Evolutionary conservation across 805 yeast species (phyloP).

Genomic region (Yarrowia sp.): DNA sequence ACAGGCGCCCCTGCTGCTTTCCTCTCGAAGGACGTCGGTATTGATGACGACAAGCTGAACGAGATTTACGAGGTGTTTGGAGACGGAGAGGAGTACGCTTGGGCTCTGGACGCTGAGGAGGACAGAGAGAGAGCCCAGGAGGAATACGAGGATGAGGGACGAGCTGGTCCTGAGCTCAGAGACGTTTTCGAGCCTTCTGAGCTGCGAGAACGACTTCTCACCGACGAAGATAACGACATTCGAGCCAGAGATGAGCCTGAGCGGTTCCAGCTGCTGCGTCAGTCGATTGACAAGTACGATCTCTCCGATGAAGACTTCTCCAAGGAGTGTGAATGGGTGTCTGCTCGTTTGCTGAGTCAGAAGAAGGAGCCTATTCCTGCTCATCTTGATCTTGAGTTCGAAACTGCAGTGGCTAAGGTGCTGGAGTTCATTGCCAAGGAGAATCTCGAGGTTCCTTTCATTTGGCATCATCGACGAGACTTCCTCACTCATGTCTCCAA

Average conservation of each 20-base stretch:
- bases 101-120: conserved; percentile 96
- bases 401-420: conserved; percentile 66
- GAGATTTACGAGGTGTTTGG: conserved; percentile 95
- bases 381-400: conserved; percentile 46
- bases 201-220: conserved; percentile 82
- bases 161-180: conserved; percentile 56
- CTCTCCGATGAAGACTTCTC: conserved; percentile 66
- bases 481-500: conserved; percentile 59
- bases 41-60: conserved; percentile 86
- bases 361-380: conserved; percentile 34
- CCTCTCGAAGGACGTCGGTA: conserved; percentile 43
- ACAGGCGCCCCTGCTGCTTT: conserved; percentile 32
- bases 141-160: conserved; percentile 41
- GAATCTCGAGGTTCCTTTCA: conserved; percentile 86
- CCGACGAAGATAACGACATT: conserved; percentile 86
- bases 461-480: conserved; percentile 94
- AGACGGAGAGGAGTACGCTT: conserved; percentile 93
- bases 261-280: conserved; percentile 77
- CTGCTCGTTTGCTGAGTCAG: conserved; percentile 37
- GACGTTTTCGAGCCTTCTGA: conserved; percentile 96
- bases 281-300: conserved; percentile 59
- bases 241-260: conserved; percentile 89
- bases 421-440: conserved; percentile 73
- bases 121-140: conserved; percentile 46
- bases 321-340: conserved; percentile 77